Conservation (phyloP, 116 monocot species). For the Zostera marina region DNA sequence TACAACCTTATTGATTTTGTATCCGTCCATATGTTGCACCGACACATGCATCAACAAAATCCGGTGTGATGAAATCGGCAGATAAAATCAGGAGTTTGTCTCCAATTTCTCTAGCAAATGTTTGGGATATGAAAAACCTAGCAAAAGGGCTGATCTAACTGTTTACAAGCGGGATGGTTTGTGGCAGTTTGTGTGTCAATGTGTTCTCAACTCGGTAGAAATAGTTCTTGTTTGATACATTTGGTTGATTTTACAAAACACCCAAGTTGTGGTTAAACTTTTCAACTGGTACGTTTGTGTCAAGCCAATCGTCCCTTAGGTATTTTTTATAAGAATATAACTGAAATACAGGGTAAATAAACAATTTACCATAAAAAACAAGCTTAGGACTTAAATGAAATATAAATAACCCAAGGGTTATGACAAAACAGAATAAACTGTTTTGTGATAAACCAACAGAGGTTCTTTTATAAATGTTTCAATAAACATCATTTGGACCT, state of each 20-base stretch:
- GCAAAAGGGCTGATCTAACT: slow-evolving; percentile 26
- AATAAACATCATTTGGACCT: no score
- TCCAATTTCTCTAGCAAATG: slow-evolving; percentile 24
- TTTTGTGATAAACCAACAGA: no score
- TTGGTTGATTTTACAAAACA: slow-evolving; percentile 21
- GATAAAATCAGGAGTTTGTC: slow-evolving; percentile 50
- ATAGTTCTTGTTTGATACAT: slow-evolving; percentile 22
- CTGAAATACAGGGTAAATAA: no score
- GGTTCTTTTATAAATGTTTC: no score
- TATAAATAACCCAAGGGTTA: no score
- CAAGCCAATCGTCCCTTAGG: slow-evolving; percentile 53
- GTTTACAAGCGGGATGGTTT: slow-evolving; percentile 42
- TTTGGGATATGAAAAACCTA: slow-evolving; percentile 46
- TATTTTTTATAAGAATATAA: no score
- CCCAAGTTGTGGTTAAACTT: slow-evolving; percentile 73
- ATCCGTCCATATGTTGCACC: slow-evolving; percentile 21
- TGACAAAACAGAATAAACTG: no score
- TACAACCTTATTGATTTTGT: no score
- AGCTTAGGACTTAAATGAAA: no score
- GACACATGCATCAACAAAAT: slow-evolving; percentile 67
- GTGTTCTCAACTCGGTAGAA: slow-evolving; percentile 76
- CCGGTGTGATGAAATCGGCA: slow-evolving; percentile 43
- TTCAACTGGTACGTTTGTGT: slow-evolving; percentile 43
- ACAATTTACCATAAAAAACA: no score
- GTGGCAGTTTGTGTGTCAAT: slow-evolving; percentile 40